Evolutionary conservation across 352 stramenopile genomes (phyloP).

Genomic region (Globisporangium okanoganense): DNA sequence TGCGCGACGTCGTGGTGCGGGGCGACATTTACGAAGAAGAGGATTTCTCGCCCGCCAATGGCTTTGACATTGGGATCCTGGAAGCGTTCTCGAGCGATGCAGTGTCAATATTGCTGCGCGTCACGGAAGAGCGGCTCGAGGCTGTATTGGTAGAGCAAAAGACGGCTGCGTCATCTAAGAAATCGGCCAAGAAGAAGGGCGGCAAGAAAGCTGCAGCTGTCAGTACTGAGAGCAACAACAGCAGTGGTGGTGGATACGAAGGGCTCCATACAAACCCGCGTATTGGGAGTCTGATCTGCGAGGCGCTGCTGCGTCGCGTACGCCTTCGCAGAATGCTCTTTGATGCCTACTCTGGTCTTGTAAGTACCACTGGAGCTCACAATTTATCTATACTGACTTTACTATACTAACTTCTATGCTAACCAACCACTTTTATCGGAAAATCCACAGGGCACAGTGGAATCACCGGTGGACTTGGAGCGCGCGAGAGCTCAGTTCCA

Average conservation of each 20-base stretch:
- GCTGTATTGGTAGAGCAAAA: conserved; percentile 39
- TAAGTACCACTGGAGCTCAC: conserved; percentile 3
- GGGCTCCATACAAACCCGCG: conserved; percentile 45
- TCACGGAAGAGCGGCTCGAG: conserved; percentile 48
- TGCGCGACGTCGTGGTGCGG: conserved; percentile 82
- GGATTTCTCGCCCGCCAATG: conserved; percentile 85
- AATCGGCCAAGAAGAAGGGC: conserved; percentile 69
- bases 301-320: conserved; percentile 60
- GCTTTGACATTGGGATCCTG: conserved; percentile 55
- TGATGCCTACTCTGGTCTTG: conserved; percentile 34
- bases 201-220: conserved; percentile 27
- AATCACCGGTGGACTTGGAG: conserved; percentile 36
- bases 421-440: not conserved
- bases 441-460: conserved; percentile 30
- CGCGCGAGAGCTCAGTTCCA: conserved; percentile 37
- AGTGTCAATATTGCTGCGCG: conserved; percentile 34
- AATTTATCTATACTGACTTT: too few relatives aligned
- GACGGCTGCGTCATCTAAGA: conserved; percentile 25
- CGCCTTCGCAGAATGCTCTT: conserved; percentile 47
- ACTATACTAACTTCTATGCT: too few relatives aligned
- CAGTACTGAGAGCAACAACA: conserved; percentile 1
- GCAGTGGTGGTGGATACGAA: conserved; percentile 22
- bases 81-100: conserved; percentile 34
- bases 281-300: conserved; percentile 48
- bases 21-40: conserved; percentile 97